These are phyloP conservation scores for Globisporangium paddicum DNA, from an alignment of 352 stramenopile species.

Conservation along the genomic window DNA sequence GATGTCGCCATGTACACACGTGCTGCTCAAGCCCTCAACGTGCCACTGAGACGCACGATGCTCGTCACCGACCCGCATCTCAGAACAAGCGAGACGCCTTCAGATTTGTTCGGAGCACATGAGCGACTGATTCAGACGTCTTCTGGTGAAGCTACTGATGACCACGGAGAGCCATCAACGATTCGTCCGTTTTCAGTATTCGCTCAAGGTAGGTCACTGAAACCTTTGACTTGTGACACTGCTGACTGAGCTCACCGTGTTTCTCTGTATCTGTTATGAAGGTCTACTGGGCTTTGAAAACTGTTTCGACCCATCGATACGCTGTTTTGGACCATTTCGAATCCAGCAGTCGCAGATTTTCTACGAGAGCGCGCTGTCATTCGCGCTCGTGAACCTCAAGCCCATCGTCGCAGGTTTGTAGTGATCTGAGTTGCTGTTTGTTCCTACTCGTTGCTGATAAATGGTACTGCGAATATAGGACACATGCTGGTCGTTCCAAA, in stretches of 20 bases:
- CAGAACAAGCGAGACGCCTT: background rate
- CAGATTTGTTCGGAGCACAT: background rate
- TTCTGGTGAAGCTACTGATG: background rate
- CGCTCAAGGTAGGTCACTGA: background rate
- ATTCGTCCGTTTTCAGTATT: background rate
- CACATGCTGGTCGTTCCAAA: slow-evolving; percentile 90
- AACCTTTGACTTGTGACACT: background rate
- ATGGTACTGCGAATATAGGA: too few relatives aligned
- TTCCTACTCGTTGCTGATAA: background rate
- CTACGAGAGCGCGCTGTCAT: slow-evolving; percentile 45
- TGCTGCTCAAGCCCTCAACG: slow-evolving; percentile 15
- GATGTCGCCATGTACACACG: slow-evolving; percentile 13
- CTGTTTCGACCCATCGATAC: slow-evolving; percentile 24
- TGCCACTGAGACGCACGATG: slow-evolving; percentile 24
- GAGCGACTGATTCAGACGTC: background rate
- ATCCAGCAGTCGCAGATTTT: slow-evolving; percentile 54
- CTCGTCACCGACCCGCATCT: slow-evolving; percentile 19
- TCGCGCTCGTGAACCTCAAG: slow-evolving; percentile 92
- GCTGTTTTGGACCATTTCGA: slow-evolving; percentile 42
- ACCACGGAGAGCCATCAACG: background rate
- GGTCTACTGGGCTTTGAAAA: slow-evolving; percentile 34
- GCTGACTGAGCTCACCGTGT: background rate
- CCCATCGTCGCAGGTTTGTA: slow-evolving; percentile 83
- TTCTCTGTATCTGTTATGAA: slow-evolving; percentile 4
- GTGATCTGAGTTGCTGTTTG: too few relatives aligned